phyloP scores from a whole-genome alignment of 2,329 filamentous ascomycete genomes.

The Botrytis fabae region DNA sequence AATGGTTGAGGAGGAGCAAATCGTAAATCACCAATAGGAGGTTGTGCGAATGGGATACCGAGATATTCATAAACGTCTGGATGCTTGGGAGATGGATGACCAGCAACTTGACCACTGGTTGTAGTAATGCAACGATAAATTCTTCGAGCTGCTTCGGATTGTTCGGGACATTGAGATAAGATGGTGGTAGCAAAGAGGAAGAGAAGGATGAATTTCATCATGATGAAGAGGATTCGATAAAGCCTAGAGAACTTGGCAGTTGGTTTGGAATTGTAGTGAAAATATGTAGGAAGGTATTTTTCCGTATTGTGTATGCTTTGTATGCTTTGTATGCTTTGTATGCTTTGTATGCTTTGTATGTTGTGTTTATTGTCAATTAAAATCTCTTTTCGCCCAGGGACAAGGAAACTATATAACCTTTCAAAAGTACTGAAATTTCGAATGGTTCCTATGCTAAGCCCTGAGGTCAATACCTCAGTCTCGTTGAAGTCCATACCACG shows the following conservation, averaged over 20 bases:
- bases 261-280: not conserved
- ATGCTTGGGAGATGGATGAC: constrained; percentile 32
- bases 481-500: not conserved
- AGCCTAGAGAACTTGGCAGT: not conserved
- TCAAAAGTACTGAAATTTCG: not conserved
- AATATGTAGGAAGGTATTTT: not conserved
- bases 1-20: constrained; percentile 38
- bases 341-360: not conserved
- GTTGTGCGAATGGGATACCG: constrained; percentile 45
- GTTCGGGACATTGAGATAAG: not conserved
- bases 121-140: constrained; percentile 23
- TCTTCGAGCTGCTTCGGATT: not conserved
- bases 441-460: not conserved
- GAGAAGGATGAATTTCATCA: not conserved
- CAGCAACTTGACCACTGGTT: constrained; percentile 33
- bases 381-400: not conserved
- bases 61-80: constrained; percentile 42
- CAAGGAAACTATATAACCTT: not conserved
- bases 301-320: not conserved
- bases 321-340: not conserved
- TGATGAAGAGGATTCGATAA: not conserved
- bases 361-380: not conserved
- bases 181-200: not conserved
- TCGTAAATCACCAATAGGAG: constrained; percentile 44
- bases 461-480: not conserved